These are phyloP conservation scores for Lecanicillium sp. DNA, from an alignment of 2,329 filamentous ascomycete species.

Conservation along the genomic window DNA sequence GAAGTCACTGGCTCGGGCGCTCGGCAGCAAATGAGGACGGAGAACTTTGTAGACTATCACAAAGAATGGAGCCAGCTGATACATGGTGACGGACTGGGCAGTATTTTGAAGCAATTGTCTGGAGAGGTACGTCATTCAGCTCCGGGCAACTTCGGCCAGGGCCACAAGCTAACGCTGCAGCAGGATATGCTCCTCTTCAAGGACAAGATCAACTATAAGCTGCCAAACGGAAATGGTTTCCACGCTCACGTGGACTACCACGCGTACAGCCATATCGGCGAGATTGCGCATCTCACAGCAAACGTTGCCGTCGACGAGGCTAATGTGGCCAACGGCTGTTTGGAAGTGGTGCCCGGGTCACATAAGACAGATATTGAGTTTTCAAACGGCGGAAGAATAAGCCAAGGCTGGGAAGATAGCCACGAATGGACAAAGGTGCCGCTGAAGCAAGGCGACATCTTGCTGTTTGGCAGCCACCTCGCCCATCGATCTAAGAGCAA, in stretches of 20 bases:
- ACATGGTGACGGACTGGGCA: neutral
- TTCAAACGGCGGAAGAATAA: slow-evolving; percentile 1
- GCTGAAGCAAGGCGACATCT: neutral
- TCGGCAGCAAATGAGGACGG: slow-evolving; percentile 4
- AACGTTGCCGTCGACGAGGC: slow-evolving; percentile 1
- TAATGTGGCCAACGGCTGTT: slow-evolving; percentile 1
- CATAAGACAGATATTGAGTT: slow-evolving; percentile 2
- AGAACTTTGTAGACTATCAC: slow-evolving; percentile 5
- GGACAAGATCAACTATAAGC: slow-evolving; percentile 7
- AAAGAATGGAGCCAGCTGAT: slow-evolving; percentile 2
- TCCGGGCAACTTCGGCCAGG: too few species aligned
- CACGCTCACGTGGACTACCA: slow-evolving; percentile 6
- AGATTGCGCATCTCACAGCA: slow-evolving; percentile 3
- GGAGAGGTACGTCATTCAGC: slow-evolving; percentile 2
- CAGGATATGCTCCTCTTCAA: slow-evolving; percentile 7
- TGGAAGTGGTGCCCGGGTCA: slow-evolving; percentile 2
- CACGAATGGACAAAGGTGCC: slow-evolving; percentile 2
- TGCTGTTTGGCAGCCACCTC: slow-evolving; percentile 1
- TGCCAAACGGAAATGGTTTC: slow-evolving; percentile 6
- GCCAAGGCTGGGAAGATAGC: neutral
- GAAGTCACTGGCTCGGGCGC: slow-evolving; percentile 2
- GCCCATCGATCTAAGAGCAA: slow-evolving; percentile 1
- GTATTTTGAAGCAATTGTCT: slow-evolving; percentile 4
- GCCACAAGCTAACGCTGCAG: neutral
- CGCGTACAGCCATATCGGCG: slow-evolving; percentile 2